These are phyloP conservation scores for Mrakia gelida DNA, from an alignment of 768 basidiomycete genomes.

Conservation along the genomic window DNA sequence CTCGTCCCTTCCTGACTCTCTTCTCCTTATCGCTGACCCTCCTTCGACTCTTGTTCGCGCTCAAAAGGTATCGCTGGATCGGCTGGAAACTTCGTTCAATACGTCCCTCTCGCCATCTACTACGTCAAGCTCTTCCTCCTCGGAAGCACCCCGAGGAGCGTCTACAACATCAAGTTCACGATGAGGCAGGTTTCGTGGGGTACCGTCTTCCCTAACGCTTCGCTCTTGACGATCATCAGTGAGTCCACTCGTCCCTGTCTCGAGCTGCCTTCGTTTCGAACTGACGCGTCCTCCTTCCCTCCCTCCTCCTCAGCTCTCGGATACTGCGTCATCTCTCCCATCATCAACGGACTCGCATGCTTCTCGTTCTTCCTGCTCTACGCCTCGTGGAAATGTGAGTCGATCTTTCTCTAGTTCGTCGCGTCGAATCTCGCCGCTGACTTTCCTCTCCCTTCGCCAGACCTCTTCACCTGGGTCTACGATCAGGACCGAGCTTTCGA, in stretches of 20 bases:
- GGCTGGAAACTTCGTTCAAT: constrained; percentile 24
- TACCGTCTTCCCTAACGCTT: constrained; percentile 61
- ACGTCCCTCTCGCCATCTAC: constrained; percentile 53
- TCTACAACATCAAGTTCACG: constrained; percentile 77
- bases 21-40: too few species aligned
- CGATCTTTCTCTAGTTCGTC: background rate
- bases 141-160: constrained; percentile 78
- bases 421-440: background rate
- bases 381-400: constrained; percentile 41
- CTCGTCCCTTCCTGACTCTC: too few species aligned
- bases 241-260: constrained; percentile 41
- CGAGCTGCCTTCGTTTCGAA: too few species aligned
- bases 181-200: constrained; percentile 69
- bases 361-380: constrained; percentile 80
- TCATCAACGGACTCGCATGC: constrained; percentile 86
- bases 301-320: constrained; percentile 36
- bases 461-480: constrained; percentile 72
- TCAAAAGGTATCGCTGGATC: constrained; percentile 39
- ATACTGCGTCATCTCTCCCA: constrained; percentile 84
- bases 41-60: too few species aligned
- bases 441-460: constrained; percentile 44
- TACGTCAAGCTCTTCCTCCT: constrained; percentile 85
- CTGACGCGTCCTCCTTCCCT: background rate
- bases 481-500: constrained; percentile 53
- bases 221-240: constrained; percentile 80